These are phyloP conservation scores for Aspergillus ochraceus DNA, from an alignment of 2,329 filamentous ascomycete species.

Conservation along the genomic window DNA sequence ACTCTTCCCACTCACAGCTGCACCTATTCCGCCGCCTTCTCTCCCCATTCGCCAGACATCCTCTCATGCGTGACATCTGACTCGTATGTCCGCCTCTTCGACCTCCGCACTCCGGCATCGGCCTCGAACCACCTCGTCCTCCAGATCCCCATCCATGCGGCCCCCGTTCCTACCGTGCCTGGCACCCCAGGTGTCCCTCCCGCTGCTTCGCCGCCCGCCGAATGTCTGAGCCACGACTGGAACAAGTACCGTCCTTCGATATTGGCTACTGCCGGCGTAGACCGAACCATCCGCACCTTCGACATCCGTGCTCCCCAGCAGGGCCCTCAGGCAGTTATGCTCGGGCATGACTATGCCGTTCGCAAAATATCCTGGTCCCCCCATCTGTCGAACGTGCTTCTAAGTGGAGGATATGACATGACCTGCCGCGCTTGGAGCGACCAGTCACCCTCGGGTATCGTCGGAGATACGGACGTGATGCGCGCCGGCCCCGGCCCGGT, in stretches of 20 bases:
- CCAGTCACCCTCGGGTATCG: constrained; percentile 50
- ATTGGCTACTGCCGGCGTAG: constrained; percentile 85
- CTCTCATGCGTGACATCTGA: constrained; percentile 88
- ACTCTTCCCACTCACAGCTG: constrained; percentile 91
- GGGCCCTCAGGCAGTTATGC: constrained; percentile 71
- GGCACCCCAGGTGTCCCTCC: constrained; percentile 36
- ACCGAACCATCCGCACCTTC: constrained; percentile 82
- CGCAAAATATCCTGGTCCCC: constrained; percentile 87
- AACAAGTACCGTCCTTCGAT: constrained; percentile 92
- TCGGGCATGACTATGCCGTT: constrained; percentile 89
- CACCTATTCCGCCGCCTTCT: constrained; percentile 91
- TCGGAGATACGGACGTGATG: constrained; percentile 40
- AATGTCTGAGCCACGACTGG: constrained; percentile 95
- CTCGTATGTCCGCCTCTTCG: constrained; percentile 85
- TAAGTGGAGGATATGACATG: constrained; percentile 97
- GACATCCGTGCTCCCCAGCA: constrained; percentile 76
- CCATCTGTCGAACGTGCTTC: constrained; percentile 81
- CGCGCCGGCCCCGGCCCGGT: constrained; percentile 37
- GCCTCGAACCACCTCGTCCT: constrained; percentile 84
- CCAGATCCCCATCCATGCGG: constrained; percentile 78
- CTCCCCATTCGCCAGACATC: constrained; percentile 80
- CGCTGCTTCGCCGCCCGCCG: constrained; percentile 61
- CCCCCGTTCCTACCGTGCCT: constrained; percentile 52
- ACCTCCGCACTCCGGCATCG: constrained; percentile 80
- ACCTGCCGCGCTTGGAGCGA: constrained; percentile 93